Conservation (phyloP, 2,329 filamentous ascomycete species). For the Stemphylium vesicarium region DNA sequence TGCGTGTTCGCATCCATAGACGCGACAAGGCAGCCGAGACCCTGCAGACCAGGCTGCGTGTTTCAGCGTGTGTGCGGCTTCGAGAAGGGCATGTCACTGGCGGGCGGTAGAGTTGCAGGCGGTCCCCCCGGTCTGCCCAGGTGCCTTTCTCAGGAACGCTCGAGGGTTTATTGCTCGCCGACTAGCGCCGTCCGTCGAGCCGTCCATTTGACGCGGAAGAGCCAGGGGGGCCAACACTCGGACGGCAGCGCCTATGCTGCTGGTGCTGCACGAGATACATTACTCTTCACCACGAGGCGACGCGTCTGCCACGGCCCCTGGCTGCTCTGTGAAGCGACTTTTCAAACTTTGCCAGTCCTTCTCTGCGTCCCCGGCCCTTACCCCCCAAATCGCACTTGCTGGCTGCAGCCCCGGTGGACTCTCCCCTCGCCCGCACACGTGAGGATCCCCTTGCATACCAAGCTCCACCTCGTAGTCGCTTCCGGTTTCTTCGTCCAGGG, state of each 20-base stretch:
- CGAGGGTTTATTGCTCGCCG: slow-evolving; percentile 12
- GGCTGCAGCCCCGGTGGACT: neutral
- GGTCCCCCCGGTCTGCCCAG: neutral
- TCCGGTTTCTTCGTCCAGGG: slow-evolving; percentile 25
- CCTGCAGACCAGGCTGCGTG: neutral
- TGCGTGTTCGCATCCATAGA: neutral
- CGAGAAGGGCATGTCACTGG: neutral
- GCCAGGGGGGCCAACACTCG: slow-evolving; percentile 3
- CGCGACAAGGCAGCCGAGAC: slow-evolving; percentile 5
- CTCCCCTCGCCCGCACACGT: slow-evolving; percentile 1
- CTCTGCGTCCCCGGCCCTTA: neutral
- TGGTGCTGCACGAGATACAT: neutral
- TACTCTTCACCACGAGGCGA: neutral
- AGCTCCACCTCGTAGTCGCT: slow-evolving; percentile 13
- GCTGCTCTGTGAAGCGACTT: neutral
- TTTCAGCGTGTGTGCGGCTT: neutral
- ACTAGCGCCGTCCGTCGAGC: slow-evolving; percentile 9
- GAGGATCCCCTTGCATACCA: slow-evolving; percentile 18
- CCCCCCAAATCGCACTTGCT: neutral
- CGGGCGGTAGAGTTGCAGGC: slow-evolving; percentile 1
- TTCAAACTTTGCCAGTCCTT: neutral
- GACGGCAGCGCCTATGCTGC: slow-evolving; percentile 6
- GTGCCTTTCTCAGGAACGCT: neutral
- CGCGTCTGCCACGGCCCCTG: slow-evolving; percentile 1
- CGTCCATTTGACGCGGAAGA: slow-evolving; percentile 7